A percentile compares a stretch with the other conserved stretches of the same genome.
These are phyloP conservation scores for Sarocladium kiliense DNA, from an alignment of 2,329 filamentous ascomycete species.

Conservation along the genomic window DNA sequence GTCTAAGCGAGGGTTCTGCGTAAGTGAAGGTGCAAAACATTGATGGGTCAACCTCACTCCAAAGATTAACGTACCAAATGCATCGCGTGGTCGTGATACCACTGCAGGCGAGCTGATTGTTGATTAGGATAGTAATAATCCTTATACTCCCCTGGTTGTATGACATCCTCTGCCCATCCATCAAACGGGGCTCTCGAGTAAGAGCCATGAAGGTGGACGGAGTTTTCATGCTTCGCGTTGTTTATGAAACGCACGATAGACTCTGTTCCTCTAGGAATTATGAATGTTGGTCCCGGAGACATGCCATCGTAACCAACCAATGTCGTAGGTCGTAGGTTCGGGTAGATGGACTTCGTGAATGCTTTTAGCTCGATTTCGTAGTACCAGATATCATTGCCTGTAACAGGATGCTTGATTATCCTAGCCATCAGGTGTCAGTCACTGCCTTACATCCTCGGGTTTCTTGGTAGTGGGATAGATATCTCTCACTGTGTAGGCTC, in stretches of 20 bases:
- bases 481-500: constrained; percentile 20
- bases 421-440: constrained; percentile 13
- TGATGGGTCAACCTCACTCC: too few relatives aligned
- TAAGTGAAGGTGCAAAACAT: not conserved
- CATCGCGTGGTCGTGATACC: constrained; percentile 49
- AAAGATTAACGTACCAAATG: constrained; percentile 21
- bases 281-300: constrained; percentile 47
- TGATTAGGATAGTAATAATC: constrained; percentile 59
- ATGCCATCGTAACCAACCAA: constrained; percentile 50
- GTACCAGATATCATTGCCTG: constrained; percentile 29
- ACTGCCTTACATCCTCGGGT: constrained; percentile 24
- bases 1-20: constrained; percentile 26
- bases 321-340: constrained; percentile 23
- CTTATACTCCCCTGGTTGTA: constrained; percentile 47
- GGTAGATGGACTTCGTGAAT: constrained; percentile 30
- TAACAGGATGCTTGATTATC: constrained; percentile 29
- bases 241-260: constrained; percentile 50
- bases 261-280: constrained; percentile 42
- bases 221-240: constrained; percentile 34
- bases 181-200: constrained; percentile 27
- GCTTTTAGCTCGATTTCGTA: constrained; percentile 28
- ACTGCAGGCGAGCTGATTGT: constrained; percentile 45
- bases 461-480: not conserved
- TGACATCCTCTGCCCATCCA: constrained; percentile 15
- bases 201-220: constrained; percentile 51